These are phyloP conservation scores for Suillus variegatus DNA, from an alignment of 768 basidiomycete species.

Conservation along the genomic window DNA sequence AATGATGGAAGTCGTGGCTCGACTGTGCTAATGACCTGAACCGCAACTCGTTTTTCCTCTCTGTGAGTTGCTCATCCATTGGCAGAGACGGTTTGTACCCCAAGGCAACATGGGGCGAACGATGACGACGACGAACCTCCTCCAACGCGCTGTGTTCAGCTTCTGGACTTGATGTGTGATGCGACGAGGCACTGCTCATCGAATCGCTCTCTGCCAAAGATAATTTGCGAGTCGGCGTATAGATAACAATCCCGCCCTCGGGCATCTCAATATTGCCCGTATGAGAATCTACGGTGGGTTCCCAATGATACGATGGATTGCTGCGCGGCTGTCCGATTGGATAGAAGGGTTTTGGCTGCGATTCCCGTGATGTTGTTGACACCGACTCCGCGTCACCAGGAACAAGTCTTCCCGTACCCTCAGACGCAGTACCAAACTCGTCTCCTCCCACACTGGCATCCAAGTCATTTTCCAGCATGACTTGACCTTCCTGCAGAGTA, in stretches of 20 bases:
- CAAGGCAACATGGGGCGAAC: slow-evolving; percentile 17
- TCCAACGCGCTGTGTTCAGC: slow-evolving; percentile 1
- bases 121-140: neutral
- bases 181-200: slow-evolving; percentile 34
- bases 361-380: neutral
- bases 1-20: slow-evolving; percentile 68
- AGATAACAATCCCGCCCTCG: slow-evolving; percentile 35
- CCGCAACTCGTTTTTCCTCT: slow-evolving; percentile 59
- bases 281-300: neutral
- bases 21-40: slow-evolving; percentile 58
- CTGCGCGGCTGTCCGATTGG: neutral
- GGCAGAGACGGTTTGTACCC: slow-evolving; percentile 44
- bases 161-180: slow-evolving; percentile 20
- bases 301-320: neutral
- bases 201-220: slow-evolving; percentile 4
- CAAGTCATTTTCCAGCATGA: neutral
- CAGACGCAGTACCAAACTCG: neutral
- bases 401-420: too few relatives aligned
- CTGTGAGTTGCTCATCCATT: slow-evolving; percentile 37
- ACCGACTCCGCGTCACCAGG: too few relatives aligned
- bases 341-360: neutral
- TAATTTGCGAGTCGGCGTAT: slow-evolving; percentile 31
- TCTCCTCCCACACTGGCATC: neutral
- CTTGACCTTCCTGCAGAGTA: neutral
- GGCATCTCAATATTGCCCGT: slow-evolving; percentile 31